A percentile compares a stretch with the other conserved stretches of the same genome.
Evolutionary conservation across 495 filamentous ascomycete genomes (phyloP).

Genomic region (Penicillium dipodomyicola): DNA sequence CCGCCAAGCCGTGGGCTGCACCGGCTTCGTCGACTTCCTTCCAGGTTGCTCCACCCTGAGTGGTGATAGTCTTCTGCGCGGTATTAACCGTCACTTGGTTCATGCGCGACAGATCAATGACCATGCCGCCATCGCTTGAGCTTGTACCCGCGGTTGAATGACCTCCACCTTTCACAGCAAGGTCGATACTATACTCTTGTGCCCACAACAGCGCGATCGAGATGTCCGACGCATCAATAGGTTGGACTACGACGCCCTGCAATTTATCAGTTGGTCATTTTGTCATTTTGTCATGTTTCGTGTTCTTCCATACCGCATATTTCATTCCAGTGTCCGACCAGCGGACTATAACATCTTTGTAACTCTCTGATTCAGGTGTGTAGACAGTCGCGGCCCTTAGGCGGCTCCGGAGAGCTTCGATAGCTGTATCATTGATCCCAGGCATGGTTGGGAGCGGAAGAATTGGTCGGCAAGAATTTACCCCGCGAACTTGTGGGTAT

Average conservation of each 20-base stretch:
- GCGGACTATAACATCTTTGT: conserved; percentile 30
- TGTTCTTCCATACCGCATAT: conserved; percentile 27
- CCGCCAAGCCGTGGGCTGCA: conserved; percentile 48
- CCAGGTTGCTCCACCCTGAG: conserved; percentile 55
- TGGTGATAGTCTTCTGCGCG: conserved; percentile 42
- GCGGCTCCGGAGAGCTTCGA: conserved; percentile 24
- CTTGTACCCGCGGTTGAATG: conserved; percentile 52
- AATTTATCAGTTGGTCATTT: not conserved
- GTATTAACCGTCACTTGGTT: conserved; percentile 46
- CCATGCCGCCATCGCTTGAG: conserved; percentile 47
- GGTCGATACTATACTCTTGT: conserved; percentile 39
- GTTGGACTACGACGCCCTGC: conserved; percentile 43
- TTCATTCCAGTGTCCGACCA: conserved; percentile 41
- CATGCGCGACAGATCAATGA: conserved; percentile 57
- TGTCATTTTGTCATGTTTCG: not conserved
- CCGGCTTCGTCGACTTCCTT: conserved; percentile 54
- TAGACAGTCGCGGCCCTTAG: conserved; percentile 26
- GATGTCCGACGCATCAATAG: conserved; percentile 37
- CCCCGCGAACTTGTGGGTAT: conserved; percentile 1
- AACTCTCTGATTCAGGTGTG: conserved; percentile 32
- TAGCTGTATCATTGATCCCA: conserved; percentile 9
- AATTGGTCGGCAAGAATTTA: not conserved
- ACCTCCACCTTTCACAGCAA: conserved; percentile 54
- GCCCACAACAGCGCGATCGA: conserved; percentile 43
- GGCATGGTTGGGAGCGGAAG: conserved; percentile 14